A percentile compares a stretch with the other conserved stretches of the same genome.
Conservation (phyloP, 352 stramenopile genomes). For the Thraustochytrium sp. region DNA sequence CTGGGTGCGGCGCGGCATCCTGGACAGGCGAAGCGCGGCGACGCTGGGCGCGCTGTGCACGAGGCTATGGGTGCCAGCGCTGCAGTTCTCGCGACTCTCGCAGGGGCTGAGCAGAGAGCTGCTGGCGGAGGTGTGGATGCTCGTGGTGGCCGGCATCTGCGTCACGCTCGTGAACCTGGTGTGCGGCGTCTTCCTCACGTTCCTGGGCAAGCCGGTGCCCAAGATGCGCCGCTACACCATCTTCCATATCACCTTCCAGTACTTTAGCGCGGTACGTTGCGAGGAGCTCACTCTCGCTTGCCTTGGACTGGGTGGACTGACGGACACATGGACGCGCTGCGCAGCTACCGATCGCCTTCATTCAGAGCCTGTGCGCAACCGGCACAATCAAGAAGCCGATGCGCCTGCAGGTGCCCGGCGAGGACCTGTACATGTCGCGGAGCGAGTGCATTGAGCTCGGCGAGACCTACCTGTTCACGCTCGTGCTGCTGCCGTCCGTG, state of each 20-base stretch:
- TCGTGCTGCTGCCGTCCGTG: not conserved
- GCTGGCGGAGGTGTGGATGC: not conserved
- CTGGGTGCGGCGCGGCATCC: not conserved
- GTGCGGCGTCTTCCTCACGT: not conserved
- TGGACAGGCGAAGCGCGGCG: not conserved
- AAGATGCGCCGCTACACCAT: not conserved
- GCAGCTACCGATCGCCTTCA: not conserved
- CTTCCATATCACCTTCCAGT: not conserved
- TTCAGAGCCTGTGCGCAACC: not conserved
- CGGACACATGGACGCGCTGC: too few species aligned
- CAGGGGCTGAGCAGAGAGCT: not conserved
- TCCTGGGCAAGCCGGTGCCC: not conserved
- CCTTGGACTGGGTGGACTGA: too few species aligned
- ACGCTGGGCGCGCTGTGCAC: not conserved
- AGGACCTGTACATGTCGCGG: not conserved
- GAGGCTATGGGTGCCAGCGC: not conserved
- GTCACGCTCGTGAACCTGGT: not conserved
- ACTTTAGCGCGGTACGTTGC: too few species aligned
- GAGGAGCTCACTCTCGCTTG: too few species aligned
- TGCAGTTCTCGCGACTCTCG: not conserved
- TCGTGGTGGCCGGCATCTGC: not conserved
- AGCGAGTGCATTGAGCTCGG: slow-evolving; percentile 7
- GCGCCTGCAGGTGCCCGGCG: not conserved
- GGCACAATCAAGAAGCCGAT: not conserved
- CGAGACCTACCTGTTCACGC: slow-evolving; percentile 5